Base-by-base conservation (phyloP, 2,329 filamentous ascomycete species). In the Magnaporthales sp. region DNA sequence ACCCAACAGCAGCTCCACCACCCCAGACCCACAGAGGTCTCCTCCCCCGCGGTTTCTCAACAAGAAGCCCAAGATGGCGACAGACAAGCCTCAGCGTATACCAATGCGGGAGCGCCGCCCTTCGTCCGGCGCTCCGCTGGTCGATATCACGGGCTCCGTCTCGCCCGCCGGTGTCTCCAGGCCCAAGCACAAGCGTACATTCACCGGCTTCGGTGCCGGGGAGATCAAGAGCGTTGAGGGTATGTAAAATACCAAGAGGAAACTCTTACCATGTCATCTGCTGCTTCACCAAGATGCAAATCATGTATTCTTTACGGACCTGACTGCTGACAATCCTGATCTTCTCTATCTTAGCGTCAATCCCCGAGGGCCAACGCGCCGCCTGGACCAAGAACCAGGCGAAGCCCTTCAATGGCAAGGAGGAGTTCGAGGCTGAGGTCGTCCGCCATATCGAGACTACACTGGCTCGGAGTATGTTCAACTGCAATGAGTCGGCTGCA, bases 181-280 rank as follows among this genome's bases (percentile, higher is more conserved):
- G 68, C 95, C 95, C 62, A 99, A 98, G 81, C 95, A 99, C 82
- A 97, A 92, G 84, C 88, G 95, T 72, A 98, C 94, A n/a, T 91
- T 91, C 71, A 99, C 95, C 10, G 95, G 95, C 9, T 95, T 98
- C 75, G 93, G 93, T 38, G 86, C 93, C 30, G 83, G 86, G 46
- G 95, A 99, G 76, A 97, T 97, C 82, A 97, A 97, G 83, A 90
- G 80, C 73, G 92, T 98, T 63, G 93, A 98, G 81, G 92, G 93
- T 82, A 88, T 80, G 80, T 73, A 15, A 4, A 27, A 3, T 1
- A n/a, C 24, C 19, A 19, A 4, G 29, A 27, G 56, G 6, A 27
- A 24, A 5, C 19, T 27, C n/a, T 11, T 13, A 26, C 22, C 3
- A 26, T 61, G 56, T 15, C 2, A 46, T 46, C 15, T 46, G 15